Evolutionary conservation across 331 rosid genomes (phyloP).

Genomic region (Dryas integrifolia): DNA sequence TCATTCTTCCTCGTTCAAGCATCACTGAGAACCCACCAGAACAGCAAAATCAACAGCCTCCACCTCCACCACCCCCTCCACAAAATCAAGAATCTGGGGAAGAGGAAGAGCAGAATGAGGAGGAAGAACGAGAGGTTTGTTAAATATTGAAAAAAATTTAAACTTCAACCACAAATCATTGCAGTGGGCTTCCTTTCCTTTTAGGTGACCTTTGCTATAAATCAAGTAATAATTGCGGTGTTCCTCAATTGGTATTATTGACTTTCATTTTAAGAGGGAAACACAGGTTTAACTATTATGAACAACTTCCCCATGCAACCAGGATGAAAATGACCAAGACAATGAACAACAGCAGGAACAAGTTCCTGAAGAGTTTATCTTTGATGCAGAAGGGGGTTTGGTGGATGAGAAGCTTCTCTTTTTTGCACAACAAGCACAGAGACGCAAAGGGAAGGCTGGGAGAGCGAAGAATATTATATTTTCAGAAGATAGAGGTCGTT

Average conservation of each 20-base stretch:
- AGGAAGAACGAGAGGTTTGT: constrained; percentile 69
- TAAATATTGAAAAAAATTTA: constrained; percentile 18
- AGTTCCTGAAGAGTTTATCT: constrained; percentile 88
- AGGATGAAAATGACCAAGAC: constrained; percentile 84
- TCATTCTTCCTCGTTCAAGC: constrained; percentile 82
- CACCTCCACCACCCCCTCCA: constrained; percentile 93
- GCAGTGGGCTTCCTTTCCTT: background rate
- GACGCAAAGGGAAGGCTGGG: constrained; percentile 88
- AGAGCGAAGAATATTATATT: constrained; percentile 97
- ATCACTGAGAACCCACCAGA: constrained; percentile 81
- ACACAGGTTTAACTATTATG: constrained; percentile 22
- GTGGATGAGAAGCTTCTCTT: constrained; percentile 97
- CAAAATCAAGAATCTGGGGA: constrained; percentile 78
- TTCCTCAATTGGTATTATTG: background rate
- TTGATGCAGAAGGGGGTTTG: constrained; percentile 97
- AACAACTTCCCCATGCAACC: constrained; percentile 29
- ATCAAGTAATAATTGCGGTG: background rate
- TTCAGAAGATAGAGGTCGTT: constrained; percentile 97
- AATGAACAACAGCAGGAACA: constrained; percentile 75
- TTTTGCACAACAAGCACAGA: constrained; percentile 97
- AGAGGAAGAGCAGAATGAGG: constrained; percentile 85
- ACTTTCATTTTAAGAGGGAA: constrained; percentile 13
- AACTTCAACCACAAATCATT: background rate
- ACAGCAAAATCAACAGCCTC: constrained; percentile 94
- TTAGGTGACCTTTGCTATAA: constrained; percentile 10